phyloP scores from a whole-genome alignment of 176 grass and related monocot genomes.

The Pontederia crassipes region DNA sequence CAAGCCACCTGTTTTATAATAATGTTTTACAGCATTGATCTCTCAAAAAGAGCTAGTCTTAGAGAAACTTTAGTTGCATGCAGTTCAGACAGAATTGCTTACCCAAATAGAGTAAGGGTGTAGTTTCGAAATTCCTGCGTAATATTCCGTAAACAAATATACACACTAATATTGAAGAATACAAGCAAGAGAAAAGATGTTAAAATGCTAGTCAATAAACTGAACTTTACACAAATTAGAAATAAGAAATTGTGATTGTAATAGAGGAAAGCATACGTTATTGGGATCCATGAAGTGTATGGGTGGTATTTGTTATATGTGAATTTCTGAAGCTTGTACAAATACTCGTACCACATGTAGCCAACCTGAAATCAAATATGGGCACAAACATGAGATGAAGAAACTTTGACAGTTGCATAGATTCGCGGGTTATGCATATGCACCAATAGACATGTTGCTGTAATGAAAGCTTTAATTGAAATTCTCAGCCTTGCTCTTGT shows the following conservation, averaged over 20 bases:
- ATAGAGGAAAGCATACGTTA: slow-evolving; percentile 8
- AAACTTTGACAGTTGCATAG: not conserved
- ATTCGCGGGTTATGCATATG: not conserved
- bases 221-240: not conserved
- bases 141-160: slow-evolving; percentile 19
- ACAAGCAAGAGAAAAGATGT: not conserved
- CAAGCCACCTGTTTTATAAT: slow-evolving; percentile 15
- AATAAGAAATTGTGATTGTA: not conserved
- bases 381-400: not conserved
- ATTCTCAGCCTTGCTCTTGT: slow-evolving; percentile 23
- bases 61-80: not conserved
- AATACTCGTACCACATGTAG: slow-evolving; percentile 19
- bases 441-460: slow-evolving; percentile 34
- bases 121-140: slow-evolving; percentile 17
- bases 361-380: slow-evolving; percentile 1
- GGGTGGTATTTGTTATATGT: slow-evolving; percentile 27
- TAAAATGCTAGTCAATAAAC: not conserved
- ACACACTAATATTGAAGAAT: slow-evolving; percentile 1
- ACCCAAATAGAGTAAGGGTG: slow-evolving; percentile 20
- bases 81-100: not conserved
- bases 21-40: not conserved
- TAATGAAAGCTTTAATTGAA: slow-evolving; percentile 28
- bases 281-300: slow-evolving; percentile 26
- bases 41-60: not conserved
- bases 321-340: slow-evolving; percentile 25